Conservation (phyloP, 345 rosid genomes). For the Eucalyptus pauciflora region DNA sequence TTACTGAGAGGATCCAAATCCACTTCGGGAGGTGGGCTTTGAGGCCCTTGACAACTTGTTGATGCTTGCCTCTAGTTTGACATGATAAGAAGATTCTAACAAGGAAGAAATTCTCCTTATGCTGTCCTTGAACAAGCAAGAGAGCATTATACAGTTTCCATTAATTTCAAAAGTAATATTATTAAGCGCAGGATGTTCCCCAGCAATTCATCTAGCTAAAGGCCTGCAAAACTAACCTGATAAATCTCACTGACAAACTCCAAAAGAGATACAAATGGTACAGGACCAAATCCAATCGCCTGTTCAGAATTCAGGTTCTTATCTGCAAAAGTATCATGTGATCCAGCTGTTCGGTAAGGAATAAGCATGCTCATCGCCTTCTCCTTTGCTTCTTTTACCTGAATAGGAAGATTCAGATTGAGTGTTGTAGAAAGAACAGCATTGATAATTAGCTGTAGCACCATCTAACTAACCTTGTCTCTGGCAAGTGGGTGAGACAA, state of each 20-base stretch:
- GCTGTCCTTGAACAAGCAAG: not conserved
- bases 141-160: not conserved
- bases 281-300: conserved; percentile 23
- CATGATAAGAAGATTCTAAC: not conserved
- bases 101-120: not conserved
- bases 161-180: not conserved
- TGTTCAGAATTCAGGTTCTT: conserved; percentile 48
- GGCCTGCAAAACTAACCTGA: conserved; percentile 39
- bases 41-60: not conserved
- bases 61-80: not conserved
- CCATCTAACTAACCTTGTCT: conserved; percentile 59
- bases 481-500: conserved; percentile 80
- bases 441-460: not conserved
- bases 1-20: not conserved
- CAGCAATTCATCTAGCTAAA: not conserved
- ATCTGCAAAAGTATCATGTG: conserved; percentile 37
- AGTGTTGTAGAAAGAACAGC: not conserved
- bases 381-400: conserved; percentile 94
- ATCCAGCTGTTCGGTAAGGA: conserved; percentile 39
- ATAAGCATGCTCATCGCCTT: conserved; percentile 69
- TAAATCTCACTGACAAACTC: conserved; percentile 89
- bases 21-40: not conserved
- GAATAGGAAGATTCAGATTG: not conserved
- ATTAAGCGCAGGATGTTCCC: not conserved
- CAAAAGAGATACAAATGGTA: conserved; percentile 73